Base-by-base conservation (phyloP, 139 green algal genomes). In the Zygnema cylindricum region DNA sequence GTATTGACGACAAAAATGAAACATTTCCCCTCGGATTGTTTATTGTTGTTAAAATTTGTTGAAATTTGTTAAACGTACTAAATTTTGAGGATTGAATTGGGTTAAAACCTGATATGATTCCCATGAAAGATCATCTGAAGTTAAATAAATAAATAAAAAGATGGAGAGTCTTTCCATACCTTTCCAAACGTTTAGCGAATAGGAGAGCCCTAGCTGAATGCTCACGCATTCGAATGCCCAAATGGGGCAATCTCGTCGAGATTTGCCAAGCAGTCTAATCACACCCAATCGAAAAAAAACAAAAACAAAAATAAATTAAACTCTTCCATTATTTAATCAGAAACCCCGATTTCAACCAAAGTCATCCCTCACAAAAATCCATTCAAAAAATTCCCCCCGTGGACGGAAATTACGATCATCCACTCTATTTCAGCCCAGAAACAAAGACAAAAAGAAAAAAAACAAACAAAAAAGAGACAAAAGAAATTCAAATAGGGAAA, bases 141-240 rank as follows among this genome's bases (percentile, higher is more conserved):
- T 73, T 30, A 30, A 30, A 25, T 30, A 73, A 73, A 73, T 25
- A 73, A 73, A 73, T 73, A 73, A 30, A 30, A 73, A 73, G 30
- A 73, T 73, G 73, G 21, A 22, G 73, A 21, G 16, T 21, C 42
- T 35, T 39, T 32, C 79, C 81, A 78, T 32, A 86, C 81, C 36
- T 86, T 16, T 91, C 22, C 2, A 84, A 33, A 33, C 77, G 77
- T 25, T 3, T 2, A 2, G 77, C 77, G 77, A 92, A 92, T 33
- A 86, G 78, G 57, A 86, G 82, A 1, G 93, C 95, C 2, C 95
- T 87, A 2, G 55, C 54, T 39, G 73, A 85, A 89, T 96, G 94
- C 92, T 96, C 95, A 23, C 84, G 57, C 89, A 96, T 89, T 23
- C 95, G 81, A 55, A 96, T 78, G n/a, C 49, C 82, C 75, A 96